phyloP scores from a whole-genome alignment of 2,329 filamentous ascomycete genomes.

The Lachnellula willkommii region DNA sequence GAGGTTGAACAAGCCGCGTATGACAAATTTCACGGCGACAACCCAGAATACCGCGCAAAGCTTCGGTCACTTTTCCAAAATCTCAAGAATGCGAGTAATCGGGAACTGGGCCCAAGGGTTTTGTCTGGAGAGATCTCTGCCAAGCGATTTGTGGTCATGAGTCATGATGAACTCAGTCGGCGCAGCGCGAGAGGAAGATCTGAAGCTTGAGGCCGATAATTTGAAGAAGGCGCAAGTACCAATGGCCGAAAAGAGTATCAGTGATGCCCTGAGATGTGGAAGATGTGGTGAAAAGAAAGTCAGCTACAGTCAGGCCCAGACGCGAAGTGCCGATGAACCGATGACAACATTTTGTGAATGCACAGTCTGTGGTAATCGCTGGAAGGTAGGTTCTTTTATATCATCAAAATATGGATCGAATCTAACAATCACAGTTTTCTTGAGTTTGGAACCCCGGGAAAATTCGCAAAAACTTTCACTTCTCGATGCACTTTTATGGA shows the following conservation, averaged over 20 bases:
- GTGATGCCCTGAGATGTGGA: constrained; percentile 78
- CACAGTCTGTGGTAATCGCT: constrained; percentile 62
- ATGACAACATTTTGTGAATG: constrained; percentile 74
- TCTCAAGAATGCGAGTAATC: constrained; percentile 87
- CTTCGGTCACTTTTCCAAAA: constrained; percentile 91
- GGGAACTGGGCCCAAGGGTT: constrained; percentile 68
- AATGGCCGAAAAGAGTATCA: constrained; percentile 85
- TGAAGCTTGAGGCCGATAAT: constrained; percentile 79
- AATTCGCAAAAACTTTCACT: constrained; percentile 13
- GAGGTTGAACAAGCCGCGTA: constrained; percentile 80
- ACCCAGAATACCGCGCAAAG: constrained; percentile 74
- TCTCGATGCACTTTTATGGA: constrained; percentile 24
- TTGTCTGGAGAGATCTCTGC: constrained; percentile 67
- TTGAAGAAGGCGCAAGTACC: constrained; percentile 97
- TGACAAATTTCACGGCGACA: constrained; percentile 63
- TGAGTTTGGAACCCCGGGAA: constrained; percentile 12
- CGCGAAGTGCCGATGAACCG: constrained; percentile 89
- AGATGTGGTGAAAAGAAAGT: constrained; percentile 93
- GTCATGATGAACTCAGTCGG: constrained; percentile 82
- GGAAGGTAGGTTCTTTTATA: constrained; percentile 53
- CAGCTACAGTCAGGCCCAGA: constrained; percentile 94
- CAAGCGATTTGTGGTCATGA: constrained; percentile 77
- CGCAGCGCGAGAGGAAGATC: constrained; percentile 71
- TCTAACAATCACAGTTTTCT: constrained; percentile 29
- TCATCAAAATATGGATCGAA: background rate